phyloP scores from a whole-genome alignment of 768 basidiomycete genomes.

The Xerocomellus amylosporus region DNA sequence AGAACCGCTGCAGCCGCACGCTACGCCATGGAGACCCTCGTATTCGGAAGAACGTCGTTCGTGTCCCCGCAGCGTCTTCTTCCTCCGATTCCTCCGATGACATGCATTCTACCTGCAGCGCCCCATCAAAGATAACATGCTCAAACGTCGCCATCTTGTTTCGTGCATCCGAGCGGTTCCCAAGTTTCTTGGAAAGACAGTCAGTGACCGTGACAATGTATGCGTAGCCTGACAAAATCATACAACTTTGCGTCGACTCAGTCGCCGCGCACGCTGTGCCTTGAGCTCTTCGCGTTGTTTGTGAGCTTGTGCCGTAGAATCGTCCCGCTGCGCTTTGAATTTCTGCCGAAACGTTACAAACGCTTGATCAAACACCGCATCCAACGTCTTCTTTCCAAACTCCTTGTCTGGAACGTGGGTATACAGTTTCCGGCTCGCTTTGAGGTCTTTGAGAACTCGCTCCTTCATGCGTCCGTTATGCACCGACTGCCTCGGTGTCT shows the following conservation, averaged over 20 bases:
- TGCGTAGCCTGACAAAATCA: slow-evolving; percentile 21
- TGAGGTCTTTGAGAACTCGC: slow-evolving; percentile 59
- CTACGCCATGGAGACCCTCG: slow-evolving; percentile 71
- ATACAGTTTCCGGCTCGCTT: slow-evolving; percentile 52
- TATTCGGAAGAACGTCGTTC: slow-evolving; percentile 44
- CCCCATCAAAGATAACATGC: slow-evolving; percentile 66
- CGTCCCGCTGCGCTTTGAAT: slow-evolving; percentile 59
- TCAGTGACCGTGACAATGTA: not conserved
- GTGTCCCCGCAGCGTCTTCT: slow-evolving; percentile 28
- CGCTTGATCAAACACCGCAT: slow-evolving; percentile 65
- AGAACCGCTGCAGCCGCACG: slow-evolving; percentile 57
- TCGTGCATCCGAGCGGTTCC: slow-evolving; percentile 58
- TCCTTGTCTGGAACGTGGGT: slow-evolving; percentile 64
- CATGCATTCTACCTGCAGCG: slow-evolving; percentile 73
- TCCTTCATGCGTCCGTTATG: slow-evolving; percentile 73
- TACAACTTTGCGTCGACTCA: slow-evolving; percentile 62
- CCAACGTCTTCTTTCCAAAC: slow-evolving; percentile 59
- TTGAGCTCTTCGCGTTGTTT: slow-evolving; percentile 60
- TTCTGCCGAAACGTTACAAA: slow-evolving; percentile 69
- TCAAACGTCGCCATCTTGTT: slow-evolving; percentile 51
- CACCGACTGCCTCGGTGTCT: slow-evolving; percentile 69
- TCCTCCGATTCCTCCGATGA: slow-evolving; percentile 79
- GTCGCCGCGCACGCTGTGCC: slow-evolving; percentile 57
- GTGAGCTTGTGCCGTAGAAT: slow-evolving; percentile 37
- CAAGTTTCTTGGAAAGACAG: slow-evolving; percentile 55